A percentile compares a stretch with the other conserved stretches of the same genome.
phyloP scores from a whole-genome alignment of 768 basidiomycete genomes.

The Pisolithus microcarpus region DNA sequence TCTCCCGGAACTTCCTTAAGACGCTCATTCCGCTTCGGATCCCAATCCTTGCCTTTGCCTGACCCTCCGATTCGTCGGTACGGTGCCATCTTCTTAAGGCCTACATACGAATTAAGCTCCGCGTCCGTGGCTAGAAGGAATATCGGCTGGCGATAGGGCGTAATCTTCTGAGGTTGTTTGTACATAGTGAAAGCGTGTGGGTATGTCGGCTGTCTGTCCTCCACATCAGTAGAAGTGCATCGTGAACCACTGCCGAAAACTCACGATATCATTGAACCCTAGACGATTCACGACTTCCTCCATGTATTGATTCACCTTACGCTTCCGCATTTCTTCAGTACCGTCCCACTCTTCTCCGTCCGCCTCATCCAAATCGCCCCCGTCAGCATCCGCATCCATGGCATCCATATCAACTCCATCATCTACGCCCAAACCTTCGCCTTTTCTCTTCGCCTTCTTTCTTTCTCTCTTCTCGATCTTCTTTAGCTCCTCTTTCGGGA shows the following conservation, averaged over 20 bases:
- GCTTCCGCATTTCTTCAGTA: conserved; percentile 86
- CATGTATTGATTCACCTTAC: conserved; percentile 81
- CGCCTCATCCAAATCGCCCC: conserved; percentile 21
- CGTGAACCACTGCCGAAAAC: conserved; percentile 19
- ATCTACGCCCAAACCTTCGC: conserved; percentile 37
- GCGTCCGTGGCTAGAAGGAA: conserved; percentile 86
- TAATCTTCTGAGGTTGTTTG: conserved; percentile 54
- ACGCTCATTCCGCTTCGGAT: conserved; percentile 52
- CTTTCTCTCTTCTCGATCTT: conserved; percentile 48
- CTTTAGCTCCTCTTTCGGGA: conserved; percentile 16
- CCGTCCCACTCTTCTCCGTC: conserved; percentile 75
- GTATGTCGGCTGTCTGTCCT: conserved; percentile 73
- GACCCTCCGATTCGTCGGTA: conserved; percentile 51
- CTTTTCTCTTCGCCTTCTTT: conserved; percentile 25
- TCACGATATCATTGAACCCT: conserved; percentile 93
- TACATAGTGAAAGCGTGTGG: conserved; percentile 92
- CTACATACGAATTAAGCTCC: conserved; percentile 88
- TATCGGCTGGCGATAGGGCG: conserved; percentile 75
- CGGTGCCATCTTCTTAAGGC: conserved; percentile 86
- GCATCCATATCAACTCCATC: conserved; percentile 41
- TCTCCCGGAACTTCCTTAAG: conserved; percentile 67
- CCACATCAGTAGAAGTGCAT: not conserved
- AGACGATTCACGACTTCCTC: conserved; percentile 75
- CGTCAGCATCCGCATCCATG: conserved; percentile 55
- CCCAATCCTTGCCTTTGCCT: conserved; percentile 42